Conservation (phyloP, 768 basidiomycete genomes). For the Phanerochaete sordida region DNA sequence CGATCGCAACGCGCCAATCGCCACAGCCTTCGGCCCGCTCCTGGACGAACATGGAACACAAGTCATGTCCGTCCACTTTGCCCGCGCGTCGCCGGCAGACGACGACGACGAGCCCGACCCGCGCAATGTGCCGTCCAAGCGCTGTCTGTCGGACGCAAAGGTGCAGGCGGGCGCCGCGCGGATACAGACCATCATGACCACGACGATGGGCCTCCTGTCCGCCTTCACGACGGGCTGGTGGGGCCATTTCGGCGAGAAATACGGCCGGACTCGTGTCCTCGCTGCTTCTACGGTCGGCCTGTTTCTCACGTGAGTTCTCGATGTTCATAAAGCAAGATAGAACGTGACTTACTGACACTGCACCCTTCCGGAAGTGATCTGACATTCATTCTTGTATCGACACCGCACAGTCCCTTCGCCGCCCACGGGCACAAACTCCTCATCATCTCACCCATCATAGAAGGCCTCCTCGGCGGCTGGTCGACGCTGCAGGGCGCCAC, state of each 20-base stretch:
- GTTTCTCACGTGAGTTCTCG: slow-evolving; percentile 60
- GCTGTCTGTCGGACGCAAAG: slow-evolving; percentile 44
- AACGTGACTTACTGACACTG: not conserved
- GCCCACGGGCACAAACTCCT: slow-evolving; percentile 72
- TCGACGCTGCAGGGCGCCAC: slow-evolving; percentile 60
- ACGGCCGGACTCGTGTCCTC: slow-evolving; percentile 76
- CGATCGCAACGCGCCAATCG: not conserved
- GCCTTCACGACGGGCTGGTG: slow-evolving; percentile 85
- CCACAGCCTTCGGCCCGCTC: slow-evolving; percentile 11
- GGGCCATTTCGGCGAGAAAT: slow-evolving; percentile 73
- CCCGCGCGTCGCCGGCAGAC: slow-evolving; percentile 6
- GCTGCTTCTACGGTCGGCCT: slow-evolving; percentile 65
- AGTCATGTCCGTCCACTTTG: slow-evolving; percentile 11
- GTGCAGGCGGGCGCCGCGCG: slow-evolving; percentile 69
- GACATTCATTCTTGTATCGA: slow-evolving; percentile 76
- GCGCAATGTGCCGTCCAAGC: slow-evolving; percentile 32
- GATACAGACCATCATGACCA: slow-evolving; percentile 75
- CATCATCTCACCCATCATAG: slow-evolving; percentile 71
- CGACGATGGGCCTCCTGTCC: slow-evolving; percentile 73
- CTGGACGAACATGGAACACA: slow-evolving; percentile 8
- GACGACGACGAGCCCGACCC: slow-evolving; percentile 37
- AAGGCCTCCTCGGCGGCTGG: slow-evolving; percentile 81
- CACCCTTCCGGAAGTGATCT: slow-evolving; percentile 53
- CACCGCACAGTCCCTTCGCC: slow-evolving; percentile 52
- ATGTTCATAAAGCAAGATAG: not conserved